Evolutionary conservation across 1,139 yeast genomes (phyloP).

Genomic region (Pichia sp.): DNA sequence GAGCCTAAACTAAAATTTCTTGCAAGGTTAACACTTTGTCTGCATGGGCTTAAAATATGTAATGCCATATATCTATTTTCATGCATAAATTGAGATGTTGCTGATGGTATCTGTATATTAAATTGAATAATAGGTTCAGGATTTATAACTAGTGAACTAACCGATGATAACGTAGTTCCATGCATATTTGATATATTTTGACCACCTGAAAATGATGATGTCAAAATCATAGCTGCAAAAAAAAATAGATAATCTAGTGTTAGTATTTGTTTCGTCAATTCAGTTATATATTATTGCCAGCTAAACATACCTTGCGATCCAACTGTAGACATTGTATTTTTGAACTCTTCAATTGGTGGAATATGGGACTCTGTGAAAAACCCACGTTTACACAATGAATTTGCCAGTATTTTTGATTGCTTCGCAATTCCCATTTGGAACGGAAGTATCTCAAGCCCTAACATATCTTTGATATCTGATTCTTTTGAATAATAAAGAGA

Average conservation of each 20-base stretch:
- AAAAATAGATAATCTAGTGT: background rate
- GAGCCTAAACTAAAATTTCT: constrained; percentile 58
- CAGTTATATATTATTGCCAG: background rate
- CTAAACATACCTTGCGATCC: constrained; percentile 28
- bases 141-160: constrained; percentile 64
- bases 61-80: constrained; percentile 52
- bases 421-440: background rate
- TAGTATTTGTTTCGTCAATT: background rate
- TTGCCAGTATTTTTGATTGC: background rate
- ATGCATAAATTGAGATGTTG: constrained; percentile 63
- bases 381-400: background rate
- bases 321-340: constrained; percentile 29
- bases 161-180: constrained; percentile 81
- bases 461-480: background rate
- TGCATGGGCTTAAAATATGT: constrained; percentile 63
- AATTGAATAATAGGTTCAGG: constrained; percentile 75
- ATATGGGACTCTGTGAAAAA: constrained; percentile 15
- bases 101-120: constrained; percentile 76
- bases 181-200: constrained; percentile 32
- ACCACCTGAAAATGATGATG: constrained; percentile 29
- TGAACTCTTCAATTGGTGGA: constrained; percentile 24
- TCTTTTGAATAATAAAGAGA: background rate
- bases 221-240: constrained; percentile 34
- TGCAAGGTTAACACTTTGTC: constrained; percentile 46
- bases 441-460: background rate